These are phyloP conservation scores for Penicillium cinerascens DNA, from an alignment of 495 filamentous ascomycete genomes.

Conservation along the genomic window DNA sequence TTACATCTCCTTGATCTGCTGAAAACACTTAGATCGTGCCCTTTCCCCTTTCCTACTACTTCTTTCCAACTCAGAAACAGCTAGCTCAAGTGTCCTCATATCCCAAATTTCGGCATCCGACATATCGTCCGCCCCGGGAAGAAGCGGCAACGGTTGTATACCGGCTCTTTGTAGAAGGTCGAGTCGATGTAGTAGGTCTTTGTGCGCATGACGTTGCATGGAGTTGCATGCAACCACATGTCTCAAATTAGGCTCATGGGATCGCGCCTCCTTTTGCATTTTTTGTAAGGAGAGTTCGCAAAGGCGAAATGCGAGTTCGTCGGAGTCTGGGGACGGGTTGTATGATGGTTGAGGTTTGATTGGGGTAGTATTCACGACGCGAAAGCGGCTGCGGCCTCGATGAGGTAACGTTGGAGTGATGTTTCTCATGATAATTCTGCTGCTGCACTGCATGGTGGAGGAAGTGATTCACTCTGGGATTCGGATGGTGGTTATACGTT, in stretches of 20 bases:
- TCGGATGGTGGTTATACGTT: neutral
- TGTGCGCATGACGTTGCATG: constrained; percentile 21
- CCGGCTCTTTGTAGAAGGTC: constrained; percentile 9
- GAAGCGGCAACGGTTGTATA: constrained; percentile 3
- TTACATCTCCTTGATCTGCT: constrained; percentile 24
- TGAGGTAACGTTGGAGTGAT: constrained; percentile 12
- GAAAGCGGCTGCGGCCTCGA: constrained; percentile 5
- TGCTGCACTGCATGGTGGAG: constrained; percentile 14
- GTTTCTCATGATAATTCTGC: constrained; percentile 11
- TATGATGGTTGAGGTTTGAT: constrained; percentile 2
- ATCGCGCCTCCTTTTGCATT: constrained; percentile 23
- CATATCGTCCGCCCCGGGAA: constrained; percentile 13
- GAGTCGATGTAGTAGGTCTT: constrained; percentile 21
- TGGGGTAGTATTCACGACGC: constrained; percentile 9
- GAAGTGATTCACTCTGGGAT: neutral
- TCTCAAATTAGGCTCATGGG: constrained; percentile 21
- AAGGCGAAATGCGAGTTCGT: constrained; percentile 23
- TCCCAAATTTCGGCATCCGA: constrained; percentile 19
- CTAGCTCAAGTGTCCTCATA: constrained; percentile 17
- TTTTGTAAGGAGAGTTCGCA: constrained; percentile 26
- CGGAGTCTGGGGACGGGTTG: constrained; percentile 19
- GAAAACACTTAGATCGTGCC: constrained; percentile 21
- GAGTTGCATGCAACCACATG: constrained; percentile 22
- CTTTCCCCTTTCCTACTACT: constrained; percentile 17
- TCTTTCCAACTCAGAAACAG: constrained; percentile 18